Evolutionary conservation across 805 yeast genomes (phyloP).

Genomic region (Spathaspora sp.): DNA sequence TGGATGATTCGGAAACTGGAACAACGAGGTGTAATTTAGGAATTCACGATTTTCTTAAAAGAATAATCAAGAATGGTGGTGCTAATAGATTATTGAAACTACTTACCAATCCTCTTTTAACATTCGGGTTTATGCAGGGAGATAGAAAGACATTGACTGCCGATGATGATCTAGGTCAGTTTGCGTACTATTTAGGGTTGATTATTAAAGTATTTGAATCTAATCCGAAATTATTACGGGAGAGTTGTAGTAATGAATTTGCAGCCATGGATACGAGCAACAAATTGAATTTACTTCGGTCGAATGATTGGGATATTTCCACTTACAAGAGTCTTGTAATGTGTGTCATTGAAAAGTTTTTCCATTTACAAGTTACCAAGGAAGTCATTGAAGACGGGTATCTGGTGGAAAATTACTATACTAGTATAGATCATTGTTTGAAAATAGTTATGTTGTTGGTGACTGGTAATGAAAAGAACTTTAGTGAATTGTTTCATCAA

Average conservation of each 20-base stretch:
- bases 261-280: constrained; percentile 44
- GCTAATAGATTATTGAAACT: constrained; percentile 60
- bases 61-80: constrained; percentile 42
- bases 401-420: constrained; percentile 16
- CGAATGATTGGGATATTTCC: constrained; percentile 48
- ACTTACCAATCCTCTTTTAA: constrained; percentile 50
- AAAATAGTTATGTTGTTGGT: constrained; percentile 41
- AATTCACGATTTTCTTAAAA: constrained; percentile 11
- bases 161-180: constrained; percentile 59
- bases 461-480: constrained; percentile 56
- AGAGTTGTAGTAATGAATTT: constrained; percentile 53
- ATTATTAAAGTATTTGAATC: constrained; percentile 50
- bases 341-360: constrained; percentile 43
- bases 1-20: constrained; percentile 48
- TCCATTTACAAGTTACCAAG: constrained; percentile 24
- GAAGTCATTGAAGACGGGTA: constrained; percentile 17
- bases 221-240: constrained; percentile 40
- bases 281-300: constrained; percentile 38
- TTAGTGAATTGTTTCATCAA: constrained; percentile 40
- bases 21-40: constrained; percentile 6
- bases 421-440: constrained; percentile 37
- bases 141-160: constrained; percentile 22
- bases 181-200: constrained; percentile 57
- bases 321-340: constrained; percentile 59
- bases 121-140: constrained; percentile 31